These are phyloP conservation scores for Capillidium heterosporum DNA, from an alignment of 371 early-diverging fungal species.

Conservation along the genomic window DNA sequence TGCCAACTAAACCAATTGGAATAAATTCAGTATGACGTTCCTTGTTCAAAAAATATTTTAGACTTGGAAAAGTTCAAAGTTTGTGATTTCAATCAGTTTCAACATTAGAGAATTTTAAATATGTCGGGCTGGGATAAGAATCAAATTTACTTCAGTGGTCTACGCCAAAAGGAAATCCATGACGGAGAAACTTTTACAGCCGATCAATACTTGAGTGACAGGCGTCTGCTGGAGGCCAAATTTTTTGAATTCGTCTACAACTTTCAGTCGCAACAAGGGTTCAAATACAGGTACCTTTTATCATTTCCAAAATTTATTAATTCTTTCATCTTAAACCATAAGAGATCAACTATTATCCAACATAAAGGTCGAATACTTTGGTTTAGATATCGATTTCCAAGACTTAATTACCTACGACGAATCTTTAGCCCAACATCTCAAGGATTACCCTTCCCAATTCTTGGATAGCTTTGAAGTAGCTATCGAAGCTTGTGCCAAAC, in stretches of 20 bases:
- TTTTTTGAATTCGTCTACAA: background rate
- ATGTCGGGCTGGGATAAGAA: conserved; percentile 66
- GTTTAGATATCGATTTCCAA: conserved; percentile 67
- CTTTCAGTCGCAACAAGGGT: conserved; percentile 3
- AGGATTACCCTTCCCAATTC: conserved; percentile 57
- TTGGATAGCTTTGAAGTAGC: conserved; percentile 78
- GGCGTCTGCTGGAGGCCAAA: no score
- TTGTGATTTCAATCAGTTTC: no score
- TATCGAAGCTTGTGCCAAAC: conserved; percentile 43
- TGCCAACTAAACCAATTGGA: no score
- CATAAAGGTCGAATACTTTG: conserved; percentile 46
- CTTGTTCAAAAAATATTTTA: no score
- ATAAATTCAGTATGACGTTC: no score
- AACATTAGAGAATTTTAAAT: no score
- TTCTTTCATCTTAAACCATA: background rate
- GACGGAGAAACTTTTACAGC: background rate
- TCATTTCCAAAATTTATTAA: background rate
- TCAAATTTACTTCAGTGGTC: conserved; percentile 48
- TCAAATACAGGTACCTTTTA: background rate
- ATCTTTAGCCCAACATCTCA: conserved; percentile 57
- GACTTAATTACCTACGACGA: conserved; percentile 68
- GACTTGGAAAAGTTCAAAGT: no score
- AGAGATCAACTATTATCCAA: conserved; percentile 86
- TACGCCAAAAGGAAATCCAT: conserved; percentile 29
- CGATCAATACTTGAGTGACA: background rate